Percentiles rank a stretch among this genome's conserved stretches.
Conservation (phyloP, 2,329 filamentous ascomycete species). For the Atkinsonella texensis region DNA sequence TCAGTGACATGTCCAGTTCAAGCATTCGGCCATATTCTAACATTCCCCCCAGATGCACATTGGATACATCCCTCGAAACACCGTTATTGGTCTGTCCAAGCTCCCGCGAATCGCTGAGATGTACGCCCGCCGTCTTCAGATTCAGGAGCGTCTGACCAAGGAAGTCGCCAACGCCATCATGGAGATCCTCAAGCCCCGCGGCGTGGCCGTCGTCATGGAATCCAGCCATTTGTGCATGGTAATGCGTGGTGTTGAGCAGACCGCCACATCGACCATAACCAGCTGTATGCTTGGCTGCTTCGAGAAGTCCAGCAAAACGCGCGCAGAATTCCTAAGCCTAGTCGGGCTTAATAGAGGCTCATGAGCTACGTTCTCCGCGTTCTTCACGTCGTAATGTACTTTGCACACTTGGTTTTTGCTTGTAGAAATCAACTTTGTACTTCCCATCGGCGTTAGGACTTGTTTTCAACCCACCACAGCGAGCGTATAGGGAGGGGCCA, state of each 20-base stretch:
- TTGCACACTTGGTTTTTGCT: slow-evolving; percentile 1
- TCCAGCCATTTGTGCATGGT: slow-evolving; percentile 97
- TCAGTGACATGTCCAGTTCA: background rate
- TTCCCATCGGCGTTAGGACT: background rate
- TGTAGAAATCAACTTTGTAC: background rate
- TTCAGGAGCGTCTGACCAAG: slow-evolving; percentile 92
- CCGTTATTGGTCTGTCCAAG: slow-evolving; percentile 92
- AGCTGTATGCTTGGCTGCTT: slow-evolving; percentile 97
- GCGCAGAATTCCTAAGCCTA: slow-evolving; percentile 89
- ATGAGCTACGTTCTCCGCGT: background rate
- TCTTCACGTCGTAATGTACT: background rate
- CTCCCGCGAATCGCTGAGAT: slow-evolving; percentile 92
- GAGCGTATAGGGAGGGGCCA: slow-evolving; percentile 9
- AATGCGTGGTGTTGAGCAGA: slow-evolving; percentile 96
- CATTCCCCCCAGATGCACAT: slow-evolving; percentile 74
- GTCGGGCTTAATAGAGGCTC: slow-evolving; percentile 42
- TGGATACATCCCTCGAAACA: slow-evolving; percentile 84
- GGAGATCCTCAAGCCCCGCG: slow-evolving; percentile 85
- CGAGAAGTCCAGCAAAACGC: slow-evolving; percentile 80
- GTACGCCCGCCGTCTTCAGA: slow-evolving; percentile 86
- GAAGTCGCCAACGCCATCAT: slow-evolving; percentile 91
- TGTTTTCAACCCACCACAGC: background rate
- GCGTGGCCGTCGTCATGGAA: slow-evolving; percentile 95
- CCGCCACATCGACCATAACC: slow-evolving; percentile 74
- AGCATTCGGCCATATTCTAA: background rate